Conservation (phyloP, 2,329 filamentous ascomycete genomes). For the Meredithiella fracta region DNA sequence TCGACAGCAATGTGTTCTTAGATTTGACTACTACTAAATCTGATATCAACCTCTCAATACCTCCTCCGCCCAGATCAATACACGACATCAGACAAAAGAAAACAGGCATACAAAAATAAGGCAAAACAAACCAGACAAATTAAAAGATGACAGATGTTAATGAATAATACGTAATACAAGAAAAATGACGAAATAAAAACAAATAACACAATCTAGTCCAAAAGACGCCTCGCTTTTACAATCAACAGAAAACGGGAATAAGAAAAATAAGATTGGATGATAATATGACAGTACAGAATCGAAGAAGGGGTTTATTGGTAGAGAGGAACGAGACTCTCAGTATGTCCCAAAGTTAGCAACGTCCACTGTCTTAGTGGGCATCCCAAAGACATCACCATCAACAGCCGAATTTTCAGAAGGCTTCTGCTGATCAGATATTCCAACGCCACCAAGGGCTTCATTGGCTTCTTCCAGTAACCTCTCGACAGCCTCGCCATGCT, state of each 20-base stretch:
- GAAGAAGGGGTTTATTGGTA: neutral
- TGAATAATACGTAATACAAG: slow-evolving; percentile 1
- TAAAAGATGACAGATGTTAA: neutral
- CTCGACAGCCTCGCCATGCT: slow-evolving; percentile 1
- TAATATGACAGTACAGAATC: neutral
- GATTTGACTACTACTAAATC: too few species aligned
- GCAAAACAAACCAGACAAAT: slow-evolving; percentile 5
- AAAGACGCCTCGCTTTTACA: slow-evolving; percentile 5
- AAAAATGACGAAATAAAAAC: neutral
- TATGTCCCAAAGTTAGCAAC: slow-evolving; percentile 6
- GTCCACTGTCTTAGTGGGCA: slow-evolving; percentile 3
- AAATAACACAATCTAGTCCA: slow-evolving; percentile 1
- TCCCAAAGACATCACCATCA: slow-evolving; percentile 12
- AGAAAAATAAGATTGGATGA: slow-evolving; percentile 1
- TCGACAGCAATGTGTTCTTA: too few species aligned
- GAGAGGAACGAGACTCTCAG: neutral
- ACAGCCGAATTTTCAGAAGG: neutral
- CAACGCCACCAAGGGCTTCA: neutral
- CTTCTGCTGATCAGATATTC: slow-evolving; percentile 4
- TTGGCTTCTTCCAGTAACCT: neutral
- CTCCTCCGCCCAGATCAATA: too few species aligned
- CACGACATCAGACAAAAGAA: neutral
- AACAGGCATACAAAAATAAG: neutral
- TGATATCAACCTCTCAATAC: too few species aligned
- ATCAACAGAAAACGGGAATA: neutral